Base-by-base conservation (phyloP, 352 stramenopile species). In the Phytopythium delawarense region DNA sequence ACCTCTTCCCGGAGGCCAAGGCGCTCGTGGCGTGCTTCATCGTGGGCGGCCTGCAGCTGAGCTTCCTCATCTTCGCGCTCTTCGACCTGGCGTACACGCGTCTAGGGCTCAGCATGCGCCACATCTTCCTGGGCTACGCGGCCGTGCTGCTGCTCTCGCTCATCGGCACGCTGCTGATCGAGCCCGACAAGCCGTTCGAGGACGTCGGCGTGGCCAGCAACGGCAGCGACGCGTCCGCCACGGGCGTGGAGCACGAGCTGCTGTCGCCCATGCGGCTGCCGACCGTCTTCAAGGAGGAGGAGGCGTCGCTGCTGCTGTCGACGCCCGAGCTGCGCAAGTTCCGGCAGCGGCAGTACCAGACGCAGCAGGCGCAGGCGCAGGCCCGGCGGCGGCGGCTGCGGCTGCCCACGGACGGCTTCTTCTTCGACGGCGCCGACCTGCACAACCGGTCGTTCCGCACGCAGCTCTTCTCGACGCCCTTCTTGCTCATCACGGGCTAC, bases 51-150 rank as follows among this genome's bases (percentile, higher is more conserved):
- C 67, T 92, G 37, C 78, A 89, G 59, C 60, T 92, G 50, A 89
- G 78, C 30, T 92, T 92, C 66, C 64, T 90, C 59, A 76, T 90
- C 49, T 90, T 92, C 66, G 80, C 81, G 56, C 58, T 89, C 39
- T 87, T 92, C 52, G 68, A 76, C 21, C 44, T 77, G 56, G 65
- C 80, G 21, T 89, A 87, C 64, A 64, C 72, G 42, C 62, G 66
- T 35, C 55, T 74, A 0, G 69, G 67, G 2, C 40, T 82, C 21
- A 75, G 72, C 3, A 88, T 81, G 66, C 23, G 48, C 4, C 30
- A 63, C 12, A 77, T 90, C 37, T 92, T 92, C 64, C 55, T 70
- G 20, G 30, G 74, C 23, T 92, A 90, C 55, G 72, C 75, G 11
- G 45, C 58, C 61, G 62, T 88, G 20, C 37, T 88, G 55, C 57